These are phyloP conservation scores for Globisporangium parvum DNA, from an alignment of 352 stramenopile genomes.

Conservation along the genomic window DNA sequence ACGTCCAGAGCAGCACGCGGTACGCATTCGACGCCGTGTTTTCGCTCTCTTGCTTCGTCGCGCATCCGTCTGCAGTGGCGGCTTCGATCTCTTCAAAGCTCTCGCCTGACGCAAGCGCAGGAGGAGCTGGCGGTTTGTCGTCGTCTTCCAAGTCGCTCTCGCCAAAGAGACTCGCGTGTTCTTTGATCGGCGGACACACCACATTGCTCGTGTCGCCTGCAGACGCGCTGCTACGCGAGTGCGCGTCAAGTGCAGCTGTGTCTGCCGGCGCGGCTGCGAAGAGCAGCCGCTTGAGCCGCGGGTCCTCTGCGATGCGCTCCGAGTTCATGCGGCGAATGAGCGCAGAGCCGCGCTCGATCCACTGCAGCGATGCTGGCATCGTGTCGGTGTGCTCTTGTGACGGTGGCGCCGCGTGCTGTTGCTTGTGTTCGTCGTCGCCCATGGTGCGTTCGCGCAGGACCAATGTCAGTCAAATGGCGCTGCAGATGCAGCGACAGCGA, in stretches of 20 bases:
- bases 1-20: slow-evolving; percentile 73
- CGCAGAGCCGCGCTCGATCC: slow-evolving; percentile 77
- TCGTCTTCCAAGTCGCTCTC: slow-evolving; percentile 29
- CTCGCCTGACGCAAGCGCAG: slow-evolving; percentile 25
- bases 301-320: slow-evolving; percentile 80
- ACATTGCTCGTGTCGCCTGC: not conserved
- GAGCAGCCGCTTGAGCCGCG: slow-evolving; percentile 60
- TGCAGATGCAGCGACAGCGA: no score
- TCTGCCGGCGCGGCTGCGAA: slow-evolving; percentile 24
- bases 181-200: slow-evolving; percentile 6
- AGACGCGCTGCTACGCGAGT: not conserved
- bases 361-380: slow-evolving; percentile 25
- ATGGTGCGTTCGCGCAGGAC: no score
- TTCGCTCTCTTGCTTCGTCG: slow-evolving; percentile 70
- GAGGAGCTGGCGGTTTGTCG: slow-evolving; percentile 16
- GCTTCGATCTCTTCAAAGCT: slow-evolving; percentile 74
- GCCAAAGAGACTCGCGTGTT: slow-evolving; percentile 14
- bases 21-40: slow-evolving; percentile 68
- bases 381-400: not conserved
- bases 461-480: no score
- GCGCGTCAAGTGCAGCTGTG: slow-evolving; percentile 13
- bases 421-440: not conserved
- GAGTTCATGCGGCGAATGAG: slow-evolving; percentile 87
- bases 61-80: slow-evolving; percentile 31
- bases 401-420: not conserved